Conservation (phyloP, 1,284 basidiomycete genomes). For the Ceratobasidium sp. region DNA sequence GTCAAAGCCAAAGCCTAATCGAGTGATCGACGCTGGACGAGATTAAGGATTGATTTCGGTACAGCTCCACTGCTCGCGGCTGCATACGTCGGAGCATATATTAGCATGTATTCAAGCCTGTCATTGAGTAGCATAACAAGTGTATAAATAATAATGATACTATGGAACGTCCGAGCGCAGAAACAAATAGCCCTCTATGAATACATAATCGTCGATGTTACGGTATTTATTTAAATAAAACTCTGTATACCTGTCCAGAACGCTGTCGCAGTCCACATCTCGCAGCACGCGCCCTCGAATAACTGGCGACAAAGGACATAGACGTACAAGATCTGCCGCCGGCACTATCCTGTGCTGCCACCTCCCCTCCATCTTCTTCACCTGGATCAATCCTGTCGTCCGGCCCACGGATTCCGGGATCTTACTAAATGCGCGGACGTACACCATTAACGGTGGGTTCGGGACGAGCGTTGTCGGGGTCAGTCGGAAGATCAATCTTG, state of each 20-base stretch:
- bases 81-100: too few species aligned
- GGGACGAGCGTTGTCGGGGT: background rate
- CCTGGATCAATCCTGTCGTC: background rate
- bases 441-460: background rate
- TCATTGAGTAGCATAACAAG: too few species aligned
- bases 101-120: too few species aligned
- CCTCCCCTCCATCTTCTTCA: background rate
- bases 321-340: background rate
- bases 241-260: background rate
- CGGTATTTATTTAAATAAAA: conserved; percentile 31
- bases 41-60: too few species aligned
- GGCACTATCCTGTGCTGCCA: background rate
- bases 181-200: too few species aligned
- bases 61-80: too few species aligned
- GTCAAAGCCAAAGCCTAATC: too few species aligned
- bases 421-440: conserved; percentile 1
- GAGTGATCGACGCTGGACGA: too few species aligned
- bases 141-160: too few species aligned
- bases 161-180: too few species aligned
- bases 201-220: conserved; percentile 11
- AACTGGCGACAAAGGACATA: conserved; percentile 8
- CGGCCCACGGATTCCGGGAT: background rate
- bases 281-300: background rate
- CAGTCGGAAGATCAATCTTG: background rate
- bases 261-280: background rate